phyloP scores from a whole-genome alignment of 2,329 filamentous ascomycete genomes.

The Drechmeria coniospora region DNA sequence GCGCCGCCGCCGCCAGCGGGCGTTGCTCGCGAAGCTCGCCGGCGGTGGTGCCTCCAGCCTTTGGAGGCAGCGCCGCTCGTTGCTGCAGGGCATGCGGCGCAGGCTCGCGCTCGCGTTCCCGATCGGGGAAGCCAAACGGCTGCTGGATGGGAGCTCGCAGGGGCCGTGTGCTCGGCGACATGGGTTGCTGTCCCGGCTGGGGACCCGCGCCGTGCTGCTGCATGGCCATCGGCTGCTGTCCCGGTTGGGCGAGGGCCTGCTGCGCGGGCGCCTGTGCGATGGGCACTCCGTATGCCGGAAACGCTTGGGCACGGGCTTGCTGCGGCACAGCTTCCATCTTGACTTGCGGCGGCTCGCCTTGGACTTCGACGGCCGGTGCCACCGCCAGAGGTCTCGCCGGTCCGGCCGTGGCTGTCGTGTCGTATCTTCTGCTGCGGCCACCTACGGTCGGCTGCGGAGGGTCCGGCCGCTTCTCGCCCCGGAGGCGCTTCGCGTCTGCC shows the following conservation, averaged over 20 bases:
- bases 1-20: constrained; percentile 16
- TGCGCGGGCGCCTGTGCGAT: constrained; percentile 28
- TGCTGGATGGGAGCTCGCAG: constrained; percentile 27
- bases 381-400: constrained; percentile 29
- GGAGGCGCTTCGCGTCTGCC: constrained; percentile 38
- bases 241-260: constrained; percentile 12
- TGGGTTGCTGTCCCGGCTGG: constrained; percentile 25
- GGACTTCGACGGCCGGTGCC: constrained; percentile 26
- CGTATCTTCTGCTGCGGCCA: constrained; percentile 34
- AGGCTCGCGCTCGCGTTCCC: constrained; percentile 21
- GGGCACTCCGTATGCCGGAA: constrained; percentile 28
- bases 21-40: constrained; percentile 19
- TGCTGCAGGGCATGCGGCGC: constrained; percentile 17
- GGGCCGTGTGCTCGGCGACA: constrained; percentile 30
- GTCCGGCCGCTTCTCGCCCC: constrained; percentile 43
- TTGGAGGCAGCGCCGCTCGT: constrained; percentile 24
- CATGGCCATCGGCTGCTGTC: constrained; percentile 7
- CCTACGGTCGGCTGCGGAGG: constrained; percentile 40
- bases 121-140: constrained; percentile 29
- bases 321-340: constrained; percentile 28
- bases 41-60: constrained; percentile 16
- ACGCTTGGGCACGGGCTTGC: constrained; percentile 20
- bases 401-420: constrained; percentile 16
- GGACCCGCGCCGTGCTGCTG: constrained; percentile 18
- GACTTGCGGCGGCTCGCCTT: constrained; percentile 26